Conservation (phyloP, 2,329 filamentous ascomycete genomes). For the Claviceps sp. region DNA sequence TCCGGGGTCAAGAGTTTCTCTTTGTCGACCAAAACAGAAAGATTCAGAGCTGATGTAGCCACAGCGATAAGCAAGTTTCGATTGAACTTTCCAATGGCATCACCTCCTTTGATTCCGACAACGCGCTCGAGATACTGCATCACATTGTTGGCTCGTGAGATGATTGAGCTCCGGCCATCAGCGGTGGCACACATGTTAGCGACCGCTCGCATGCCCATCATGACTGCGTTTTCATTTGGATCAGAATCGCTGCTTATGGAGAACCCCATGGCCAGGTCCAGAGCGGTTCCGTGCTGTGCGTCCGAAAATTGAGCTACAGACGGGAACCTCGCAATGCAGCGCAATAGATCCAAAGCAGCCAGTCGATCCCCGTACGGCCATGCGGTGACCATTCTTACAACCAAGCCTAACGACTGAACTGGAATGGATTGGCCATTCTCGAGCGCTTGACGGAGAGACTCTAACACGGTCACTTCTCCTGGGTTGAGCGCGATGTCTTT, state of each 20-base stretch:
- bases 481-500: conserved; percentile 66
- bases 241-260: conserved; percentile 35
- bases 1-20: conserved; percentile 25
- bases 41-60: conserved; percentile 75
- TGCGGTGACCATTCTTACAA: conserved; percentile 57
- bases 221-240: conserved; percentile 64
- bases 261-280: conserved; percentile 38
- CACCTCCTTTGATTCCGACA: conserved; percentile 34
- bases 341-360: conserved; percentile 73
- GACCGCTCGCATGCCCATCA: conserved; percentile 73
- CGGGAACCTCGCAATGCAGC: conserved; percentile 62
- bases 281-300: conserved; percentile 39
- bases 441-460: conserved; percentile 47
- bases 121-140: conserved; percentile 51
- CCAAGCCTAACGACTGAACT: conserved; percentile 43
- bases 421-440: conserved; percentile 40
- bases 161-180: conserved; percentile 53
- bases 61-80: conserved; percentile 73
- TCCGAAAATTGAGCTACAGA: conserved; percentile 48
- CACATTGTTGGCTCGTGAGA: conserved; percentile 44
- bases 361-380: conserved; percentile 77
- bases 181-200: conserved; percentile 72
- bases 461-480: conserved; percentile 51
- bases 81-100: conserved; percentile 44
- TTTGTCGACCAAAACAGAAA: conserved; percentile 53